Conservation (phyloP, 441 rosid genomes). For the Pelargonium exstipulatum region DNA sequence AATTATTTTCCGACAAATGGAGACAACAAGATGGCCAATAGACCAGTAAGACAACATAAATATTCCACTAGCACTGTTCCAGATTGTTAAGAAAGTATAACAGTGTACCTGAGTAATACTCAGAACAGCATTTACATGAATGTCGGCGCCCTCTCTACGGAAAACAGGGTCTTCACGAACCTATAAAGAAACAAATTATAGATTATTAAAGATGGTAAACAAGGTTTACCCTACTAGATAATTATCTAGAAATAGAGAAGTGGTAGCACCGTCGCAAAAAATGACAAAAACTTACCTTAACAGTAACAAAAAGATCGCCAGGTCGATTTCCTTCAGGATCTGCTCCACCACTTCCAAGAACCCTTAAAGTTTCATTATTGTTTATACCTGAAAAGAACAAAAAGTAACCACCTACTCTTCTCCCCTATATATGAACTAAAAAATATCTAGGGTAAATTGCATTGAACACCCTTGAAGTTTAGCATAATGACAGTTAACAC, state of each 20-base stretch:
- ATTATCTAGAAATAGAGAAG: background rate
- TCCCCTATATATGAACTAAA: background rate
- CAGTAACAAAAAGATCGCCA: conserved; percentile 79
- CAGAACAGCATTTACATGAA: conserved; percentile 82
- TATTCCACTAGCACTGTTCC: background rate
- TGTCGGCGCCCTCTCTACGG: conserved; percentile 88
- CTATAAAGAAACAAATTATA: conserved; percentile 29
- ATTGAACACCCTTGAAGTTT: background rate
- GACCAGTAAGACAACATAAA: background rate
- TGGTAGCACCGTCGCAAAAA: background rate
- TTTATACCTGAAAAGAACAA: conserved; percentile 60
- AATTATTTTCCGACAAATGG: background rate
- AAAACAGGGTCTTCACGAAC: conserved; percentile 93
- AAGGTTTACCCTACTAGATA: background rate
- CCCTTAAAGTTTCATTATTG: conserved; percentile 63
- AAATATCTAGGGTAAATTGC: background rate
- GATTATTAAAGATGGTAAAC: background rate
- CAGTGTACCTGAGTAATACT: conserved; percentile 72
- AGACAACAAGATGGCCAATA: background rate
- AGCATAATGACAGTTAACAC: background rate
- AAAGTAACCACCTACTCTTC: background rate
- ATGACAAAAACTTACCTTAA: conserved; percentile 46
- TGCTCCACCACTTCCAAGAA: conserved; percentile 79
- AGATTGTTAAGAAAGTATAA: background rate
- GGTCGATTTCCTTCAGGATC: conserved; percentile 96